These are phyloP conservation scores for Alternaria rosae DNA, from an alignment of 2,329 filamentous ascomycete species.

Conservation along the genomic window DNA sequence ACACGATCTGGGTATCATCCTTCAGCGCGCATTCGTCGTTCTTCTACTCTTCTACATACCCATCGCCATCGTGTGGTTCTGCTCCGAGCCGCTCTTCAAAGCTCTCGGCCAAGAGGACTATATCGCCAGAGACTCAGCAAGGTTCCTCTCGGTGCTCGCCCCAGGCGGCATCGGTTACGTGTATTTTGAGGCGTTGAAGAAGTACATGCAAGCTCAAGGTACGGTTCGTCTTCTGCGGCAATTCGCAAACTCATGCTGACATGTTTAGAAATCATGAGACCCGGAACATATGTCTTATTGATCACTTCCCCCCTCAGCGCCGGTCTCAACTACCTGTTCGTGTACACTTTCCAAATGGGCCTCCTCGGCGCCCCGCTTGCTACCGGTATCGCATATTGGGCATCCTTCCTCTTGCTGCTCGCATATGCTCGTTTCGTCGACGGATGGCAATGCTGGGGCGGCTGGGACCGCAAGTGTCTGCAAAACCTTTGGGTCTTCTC, in stretches of 20 bases:
- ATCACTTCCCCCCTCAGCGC: conserved; percentile 68
- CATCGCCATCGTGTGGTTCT: conserved; percentile 76
- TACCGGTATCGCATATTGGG: conserved; percentile 86
- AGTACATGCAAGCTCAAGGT: conserved; percentile 66
- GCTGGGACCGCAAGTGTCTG: conserved; percentile 70
- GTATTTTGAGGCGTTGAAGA: conserved; percentile 81
- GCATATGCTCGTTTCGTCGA: conserved; percentile 74
- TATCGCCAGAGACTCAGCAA: conserved; percentile 75
- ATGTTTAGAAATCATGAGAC: conserved; percentile 65
- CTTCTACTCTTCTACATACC: conserved; percentile 75
- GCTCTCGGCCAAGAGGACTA: conserved; percentile 79
- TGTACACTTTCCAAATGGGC: conserved; percentile 74
- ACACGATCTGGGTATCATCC: conserved; percentile 76
- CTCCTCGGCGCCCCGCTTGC: conserved; percentile 82
- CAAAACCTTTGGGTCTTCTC: conserved; percentile 74
- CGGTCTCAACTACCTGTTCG: conserved; percentile 70
- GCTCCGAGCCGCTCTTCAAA: conserved; percentile 76
- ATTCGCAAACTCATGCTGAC: conserved; percentile 8
- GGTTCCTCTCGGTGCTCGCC: conserved; percentile 75
- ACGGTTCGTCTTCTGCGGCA: conserved; percentile 7
- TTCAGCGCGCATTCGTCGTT: conserved; percentile 79
- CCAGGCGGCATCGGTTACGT: conserved; percentile 87
- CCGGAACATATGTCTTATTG: conserved; percentile 68
- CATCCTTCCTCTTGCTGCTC: conserved; percentile 78
- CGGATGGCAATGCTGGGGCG: conserved; percentile 82